Percentiles rank a stretch among this genome's conserved stretches.
Evolutionary conservation across 495 filamentous ascomycete genomes (phyloP).

Genomic region (Penicillium coprophilum): DNA sequence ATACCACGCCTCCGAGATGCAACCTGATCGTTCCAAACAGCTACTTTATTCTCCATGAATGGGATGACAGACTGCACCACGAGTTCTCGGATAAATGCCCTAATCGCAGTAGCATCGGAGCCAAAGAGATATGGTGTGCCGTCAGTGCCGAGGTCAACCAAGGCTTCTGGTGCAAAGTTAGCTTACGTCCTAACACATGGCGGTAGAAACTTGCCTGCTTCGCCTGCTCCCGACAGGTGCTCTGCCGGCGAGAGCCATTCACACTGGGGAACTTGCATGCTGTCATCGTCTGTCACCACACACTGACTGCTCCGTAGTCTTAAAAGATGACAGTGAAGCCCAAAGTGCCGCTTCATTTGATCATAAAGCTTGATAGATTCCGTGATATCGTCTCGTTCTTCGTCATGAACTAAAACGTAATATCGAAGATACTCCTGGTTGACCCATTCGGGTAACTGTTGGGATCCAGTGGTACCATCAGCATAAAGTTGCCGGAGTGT

Average conservation of each 20-base stretch:
- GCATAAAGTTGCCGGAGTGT: constrained; percentile 77
- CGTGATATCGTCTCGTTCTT: constrained; percentile 86
- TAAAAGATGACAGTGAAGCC: constrained; percentile 90
- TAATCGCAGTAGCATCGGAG: constrained; percentile 83
- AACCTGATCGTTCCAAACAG: constrained; percentile 96
- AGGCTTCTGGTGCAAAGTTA: constrained; percentile 36
- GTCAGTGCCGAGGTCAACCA: constrained; percentile 65
- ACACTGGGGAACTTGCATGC: constrained; percentile 70
- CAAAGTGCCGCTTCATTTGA: constrained; percentile 97
- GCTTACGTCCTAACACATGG: neutral
- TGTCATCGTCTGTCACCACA: constrained; percentile 90
- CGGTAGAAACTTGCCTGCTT: constrained; percentile 47
- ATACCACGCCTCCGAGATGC: constrained; percentile 86
- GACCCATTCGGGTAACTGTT: constrained; percentile 74
- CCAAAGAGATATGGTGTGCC: constrained; percentile 78
- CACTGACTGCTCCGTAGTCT: constrained; percentile 80
- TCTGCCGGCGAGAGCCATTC: constrained; percentile 91
- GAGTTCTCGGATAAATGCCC: constrained; percentile 86
- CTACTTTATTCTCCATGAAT: constrained; percentile 87
- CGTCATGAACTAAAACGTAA: constrained; percentile 96
- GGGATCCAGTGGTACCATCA: constrained; percentile 67
- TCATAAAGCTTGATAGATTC: constrained; percentile 88
- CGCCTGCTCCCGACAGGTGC: constrained; percentile 70
- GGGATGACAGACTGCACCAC: constrained; percentile 89
- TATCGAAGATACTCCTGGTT: constrained; percentile 88